A percentile compares a stretch with the other conserved stretches of the same genome.
Evolutionary conservation across 306 rosid genomes (phyloP).

Genomic region (Sicyos baderoa): DNA sequence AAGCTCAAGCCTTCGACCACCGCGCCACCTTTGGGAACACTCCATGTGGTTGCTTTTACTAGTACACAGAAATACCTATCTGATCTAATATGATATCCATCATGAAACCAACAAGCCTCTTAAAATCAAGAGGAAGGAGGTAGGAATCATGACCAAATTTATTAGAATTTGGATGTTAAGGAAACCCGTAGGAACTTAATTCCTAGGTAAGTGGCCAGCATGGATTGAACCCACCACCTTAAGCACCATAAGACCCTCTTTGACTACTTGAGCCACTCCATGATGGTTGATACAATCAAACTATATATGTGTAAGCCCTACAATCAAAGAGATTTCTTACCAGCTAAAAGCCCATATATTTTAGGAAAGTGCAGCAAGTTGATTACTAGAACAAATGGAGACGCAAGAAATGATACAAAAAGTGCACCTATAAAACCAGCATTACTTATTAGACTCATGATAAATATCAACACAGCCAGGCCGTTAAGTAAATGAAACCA

Average conservation of each 20-base stretch:
- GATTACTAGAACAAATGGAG: conserved; percentile 46
- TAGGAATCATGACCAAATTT: too few relatives aligned
- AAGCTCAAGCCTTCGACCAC: too few relatives aligned
- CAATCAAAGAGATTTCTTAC: conserved; percentile 28
- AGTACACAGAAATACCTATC: background rate
- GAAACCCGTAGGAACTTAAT: too few relatives aligned
- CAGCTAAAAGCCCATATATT: conserved; percentile 58
- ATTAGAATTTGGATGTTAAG: too few relatives aligned
- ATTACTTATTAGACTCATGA: conserved; percentile 11
- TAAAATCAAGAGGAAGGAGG: too few relatives aligned
- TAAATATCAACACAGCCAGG: background rate
- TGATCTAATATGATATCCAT: too few relatives aligned
- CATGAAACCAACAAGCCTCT: too few relatives aligned
- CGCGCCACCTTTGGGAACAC: too few relatives aligned
- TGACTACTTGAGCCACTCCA: too few relatives aligned
- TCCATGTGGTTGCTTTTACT: background rate
- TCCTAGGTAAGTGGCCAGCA: too few relatives aligned
- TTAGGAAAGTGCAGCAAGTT: conserved; percentile 64
- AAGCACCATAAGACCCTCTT: too few relatives aligned
- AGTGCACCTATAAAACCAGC: conserved; percentile 47
- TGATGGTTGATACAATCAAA: background rate
- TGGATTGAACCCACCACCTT: too few relatives aligned
- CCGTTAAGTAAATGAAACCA: background rate
- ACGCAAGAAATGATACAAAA: conserved; percentile 54
- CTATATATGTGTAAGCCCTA: conserved; percentile 8